Percentiles rank a stretch among this genome's conserved stretches.
phyloP scores from a whole-genome alignment of 2,329 filamentous ascomycete genomes.

The Neonectria punicea region DNA sequence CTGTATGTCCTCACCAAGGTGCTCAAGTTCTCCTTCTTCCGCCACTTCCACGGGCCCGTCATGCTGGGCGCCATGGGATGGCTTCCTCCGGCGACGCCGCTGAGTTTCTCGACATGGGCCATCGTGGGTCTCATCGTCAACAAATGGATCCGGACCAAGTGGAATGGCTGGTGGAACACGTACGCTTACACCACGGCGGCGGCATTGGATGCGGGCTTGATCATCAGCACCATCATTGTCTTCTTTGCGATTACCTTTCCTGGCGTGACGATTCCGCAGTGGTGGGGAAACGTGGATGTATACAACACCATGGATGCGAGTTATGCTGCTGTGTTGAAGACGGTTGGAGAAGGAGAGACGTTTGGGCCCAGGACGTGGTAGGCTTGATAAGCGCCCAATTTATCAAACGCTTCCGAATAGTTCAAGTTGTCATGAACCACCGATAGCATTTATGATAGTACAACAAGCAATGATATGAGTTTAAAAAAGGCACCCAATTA shows the following conservation, averaged over 20 bases:
- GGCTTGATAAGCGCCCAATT: too few relatives aligned
- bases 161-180: slow-evolving; percentile 66
- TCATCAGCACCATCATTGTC: slow-evolving; percentile 54
- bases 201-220: slow-evolving; percentile 54
- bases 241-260: slow-evolving; percentile 57
- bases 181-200: slow-evolving; percentile 55
- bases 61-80: slow-evolving; percentile 65
- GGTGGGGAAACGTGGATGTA: slow-evolving; percentile 56
- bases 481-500: not conserved
- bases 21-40: slow-evolving; percentile 49
- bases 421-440: not conserved
- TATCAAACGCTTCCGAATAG: too few relatives aligned
- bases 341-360: slow-evolving; percentile 59
- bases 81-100: slow-evolving; percentile 68
- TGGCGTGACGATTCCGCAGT: slow-evolving; percentile 54
- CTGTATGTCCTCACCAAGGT: slow-evolving; percentile 54
- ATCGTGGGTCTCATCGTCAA: slow-evolving; percentile 68
- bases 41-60: slow-evolving; percentile 66
- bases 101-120: slow-evolving; percentile 69
- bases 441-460: too few relatives aligned
- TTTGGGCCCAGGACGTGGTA: slow-evolving; percentile 67
- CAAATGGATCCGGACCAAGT: slow-evolving; percentile 62
- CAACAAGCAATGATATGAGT: not conserved
- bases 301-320: slow-evolving; percentile 65
- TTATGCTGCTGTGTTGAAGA: slow-evolving; percentile 61